Conservation (phyloP, 257 asterid genomes). For the Solanum pinnatisectum region DNA sequence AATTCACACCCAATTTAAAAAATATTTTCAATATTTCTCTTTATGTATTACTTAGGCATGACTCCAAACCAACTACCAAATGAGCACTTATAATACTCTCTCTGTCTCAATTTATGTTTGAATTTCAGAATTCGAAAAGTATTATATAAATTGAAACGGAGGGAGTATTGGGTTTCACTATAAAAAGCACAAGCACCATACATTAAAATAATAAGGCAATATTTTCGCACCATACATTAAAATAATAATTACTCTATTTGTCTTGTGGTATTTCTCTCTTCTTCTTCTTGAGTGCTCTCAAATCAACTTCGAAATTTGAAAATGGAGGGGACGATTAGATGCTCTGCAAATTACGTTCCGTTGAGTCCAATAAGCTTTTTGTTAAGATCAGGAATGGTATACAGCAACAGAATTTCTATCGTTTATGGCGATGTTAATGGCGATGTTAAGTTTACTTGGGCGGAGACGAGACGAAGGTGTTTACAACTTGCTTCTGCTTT, state of each 20-base stretch:
- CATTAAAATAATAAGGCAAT: too few relatives aligned
- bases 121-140: too few relatives aligned
- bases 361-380: background rate
- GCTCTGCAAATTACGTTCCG: background rate
- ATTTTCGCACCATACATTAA: background rate
- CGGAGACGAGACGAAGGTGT: background rate
- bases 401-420: background rate
- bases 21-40: too few relatives aligned
- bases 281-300: background rate
- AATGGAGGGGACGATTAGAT: background rate
- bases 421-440: background rate
- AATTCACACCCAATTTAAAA: too few relatives aligned
- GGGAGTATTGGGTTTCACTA: too few relatives aligned
- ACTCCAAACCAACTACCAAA: too few relatives aligned
- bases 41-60: too few relatives aligned
- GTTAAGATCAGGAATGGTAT: background rate
- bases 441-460: background rate
- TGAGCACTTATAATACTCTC: too few relatives aligned
- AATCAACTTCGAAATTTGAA: background rate
- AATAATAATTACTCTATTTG: too few relatives aligned
- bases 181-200: too few relatives aligned
- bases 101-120: too few relatives aligned
- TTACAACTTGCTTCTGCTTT: background rate
- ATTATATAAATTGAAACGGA: too few relatives aligned
- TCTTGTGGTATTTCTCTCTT: background rate